A percentile compares a stretch with the other conserved stretches of the same genome.
phyloP scores from a whole-genome alignment of 2,329 filamentous ascomycete species.

The Chaetomium strumarium region DNA sequence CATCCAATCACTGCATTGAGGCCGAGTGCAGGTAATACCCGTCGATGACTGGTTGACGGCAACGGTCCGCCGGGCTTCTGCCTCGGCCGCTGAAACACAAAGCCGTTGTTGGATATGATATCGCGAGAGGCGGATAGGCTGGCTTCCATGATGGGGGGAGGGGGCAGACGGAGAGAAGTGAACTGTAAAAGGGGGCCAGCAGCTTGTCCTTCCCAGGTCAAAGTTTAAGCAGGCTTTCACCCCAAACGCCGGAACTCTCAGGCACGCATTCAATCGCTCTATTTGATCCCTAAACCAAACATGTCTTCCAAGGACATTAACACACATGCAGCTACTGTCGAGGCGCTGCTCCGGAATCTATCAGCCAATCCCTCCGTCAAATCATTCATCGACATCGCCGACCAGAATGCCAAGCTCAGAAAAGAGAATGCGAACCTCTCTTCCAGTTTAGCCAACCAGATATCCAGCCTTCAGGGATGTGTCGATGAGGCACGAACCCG shows the following conservation, averaged over 20 bases:
- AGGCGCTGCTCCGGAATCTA: neutral
- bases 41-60: slow-evolving; percentile 7
- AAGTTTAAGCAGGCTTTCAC: neutral
- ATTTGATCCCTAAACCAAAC: too few species aligned
- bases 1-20: slow-evolving; percentile 10
- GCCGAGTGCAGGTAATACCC: slow-evolving; percentile 4
- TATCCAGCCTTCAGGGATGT: neutral
- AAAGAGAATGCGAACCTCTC: neutral
- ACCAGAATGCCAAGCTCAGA: neutral
- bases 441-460: neutral
- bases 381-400: neutral
- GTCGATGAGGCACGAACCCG: neutral
- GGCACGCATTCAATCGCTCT: neutral
- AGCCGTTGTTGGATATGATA: slow-evolving; percentile 1
- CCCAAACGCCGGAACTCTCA: neutral
- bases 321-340: neutral
- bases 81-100: slow-evolving; percentile 1
- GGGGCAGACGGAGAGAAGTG: too few species aligned
- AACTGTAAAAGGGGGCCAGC: neutral
- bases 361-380: neutral
- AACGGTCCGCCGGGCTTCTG: slow-evolving; percentile 5
- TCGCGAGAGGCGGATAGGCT: neutral
- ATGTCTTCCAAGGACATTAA: neutral
- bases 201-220: neutral
- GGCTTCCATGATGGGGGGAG: neutral